Conservation (phyloP, 331 rosid species). For the Erythrophleum ivorense region DNA sequence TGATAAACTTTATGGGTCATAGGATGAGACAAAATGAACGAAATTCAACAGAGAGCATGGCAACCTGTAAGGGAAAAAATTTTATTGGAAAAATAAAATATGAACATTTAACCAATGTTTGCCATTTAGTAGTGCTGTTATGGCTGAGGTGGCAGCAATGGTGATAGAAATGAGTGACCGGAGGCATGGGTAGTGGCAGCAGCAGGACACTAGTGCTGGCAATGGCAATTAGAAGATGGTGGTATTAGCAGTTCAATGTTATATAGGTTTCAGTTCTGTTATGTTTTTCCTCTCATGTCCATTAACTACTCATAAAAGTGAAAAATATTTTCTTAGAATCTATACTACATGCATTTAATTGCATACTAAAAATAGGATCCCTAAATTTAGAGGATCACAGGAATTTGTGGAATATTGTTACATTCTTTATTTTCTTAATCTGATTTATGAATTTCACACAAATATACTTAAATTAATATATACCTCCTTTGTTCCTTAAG, state of each 20-base stretch:
- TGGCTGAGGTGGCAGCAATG: neutral
- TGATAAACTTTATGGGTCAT: neutral
- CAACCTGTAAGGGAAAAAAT: neutral
- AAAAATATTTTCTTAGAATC: conserved; percentile 27
- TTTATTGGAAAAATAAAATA: conserved; percentile 16
- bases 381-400: conserved; percentile 15
- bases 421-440: neutral
- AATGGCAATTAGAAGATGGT: conserved; percentile 2
- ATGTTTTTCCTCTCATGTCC: conserved; percentile 4
- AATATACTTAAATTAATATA: conserved; percentile 31
- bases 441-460: conserved; percentile 23
- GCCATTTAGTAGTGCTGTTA: neutral
- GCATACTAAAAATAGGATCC: neutral
- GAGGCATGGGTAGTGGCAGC: conserved; percentile 3
- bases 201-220: neutral
- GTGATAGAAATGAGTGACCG: neutral
- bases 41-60: neutral
- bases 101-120: conserved; percentile 14
- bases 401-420: conserved; percentile 1
- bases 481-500: conserved; percentile 81
- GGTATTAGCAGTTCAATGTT: conserved; percentile 23
- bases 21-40: conserved; percentile 7
- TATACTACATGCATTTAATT: conserved; percentile 3
- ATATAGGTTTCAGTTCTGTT: neutral
- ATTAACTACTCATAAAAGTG: conserved; percentile 13